Conservation (phyloP, 2,329 filamentous ascomycete species). For the Lasiodiplodia sp. region DNA sequence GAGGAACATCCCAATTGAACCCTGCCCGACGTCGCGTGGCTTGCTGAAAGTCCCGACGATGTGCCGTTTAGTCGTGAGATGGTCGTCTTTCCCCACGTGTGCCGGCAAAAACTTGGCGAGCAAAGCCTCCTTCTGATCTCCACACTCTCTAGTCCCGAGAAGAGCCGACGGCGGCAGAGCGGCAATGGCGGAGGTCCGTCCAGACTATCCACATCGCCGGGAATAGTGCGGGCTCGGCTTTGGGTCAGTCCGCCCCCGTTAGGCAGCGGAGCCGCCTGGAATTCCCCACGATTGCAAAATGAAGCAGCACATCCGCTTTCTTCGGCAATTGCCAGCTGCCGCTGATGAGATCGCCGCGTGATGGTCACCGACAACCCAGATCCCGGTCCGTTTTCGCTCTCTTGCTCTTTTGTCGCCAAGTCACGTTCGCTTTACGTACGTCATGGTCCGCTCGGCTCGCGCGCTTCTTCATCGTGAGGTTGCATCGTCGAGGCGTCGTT, state of each 20-base stretch:
- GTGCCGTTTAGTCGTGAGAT: constrained; percentile 9
- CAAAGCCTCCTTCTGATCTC: background rate
- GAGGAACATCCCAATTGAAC: background rate
- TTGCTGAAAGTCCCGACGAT: constrained; percentile 8
- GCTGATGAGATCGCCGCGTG: constrained; percentile 13
- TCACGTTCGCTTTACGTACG: background rate
- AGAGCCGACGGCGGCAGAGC: background rate
- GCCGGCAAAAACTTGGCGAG: background rate
- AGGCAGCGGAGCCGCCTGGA: constrained; percentile 13
- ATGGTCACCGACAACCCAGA: background rate
- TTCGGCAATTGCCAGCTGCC: constrained; percentile 5
- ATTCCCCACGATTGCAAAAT: background rate
- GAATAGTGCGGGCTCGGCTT: background rate
- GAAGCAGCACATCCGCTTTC: background rate
- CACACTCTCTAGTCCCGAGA: background rate
- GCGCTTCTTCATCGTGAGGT: constrained; percentile 11
- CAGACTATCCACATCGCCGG: background rate
- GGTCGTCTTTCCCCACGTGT: background rate
- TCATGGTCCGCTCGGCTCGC: background rate
- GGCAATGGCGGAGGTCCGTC: background rate
- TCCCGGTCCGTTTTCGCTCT: background rate
- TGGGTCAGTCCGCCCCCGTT: background rate
- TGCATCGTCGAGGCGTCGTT: background rate
- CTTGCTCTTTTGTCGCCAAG: background rate
- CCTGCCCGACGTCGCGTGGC: constrained; percentile 19